These are phyloP conservation scores for Lindgomyces ingoldianus DNA, from an alignment of 495 filamentous ascomycete genomes.

Conservation along the genomic window DNA sequence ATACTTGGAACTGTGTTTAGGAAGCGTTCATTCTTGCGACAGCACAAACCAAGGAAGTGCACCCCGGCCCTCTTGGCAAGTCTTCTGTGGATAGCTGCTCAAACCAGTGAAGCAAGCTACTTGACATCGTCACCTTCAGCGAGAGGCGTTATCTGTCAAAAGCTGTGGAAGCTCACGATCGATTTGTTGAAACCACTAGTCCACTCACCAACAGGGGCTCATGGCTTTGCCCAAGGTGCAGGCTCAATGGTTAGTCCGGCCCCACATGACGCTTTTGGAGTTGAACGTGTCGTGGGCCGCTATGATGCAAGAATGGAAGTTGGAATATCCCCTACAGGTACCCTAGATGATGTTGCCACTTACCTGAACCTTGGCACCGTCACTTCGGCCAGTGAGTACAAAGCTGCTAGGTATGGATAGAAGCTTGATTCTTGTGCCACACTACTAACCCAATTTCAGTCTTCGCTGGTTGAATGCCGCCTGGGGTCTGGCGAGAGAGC, in stretches of 20 bases:
- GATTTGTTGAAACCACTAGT: constrained; percentile 39
- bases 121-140: constrained; percentile 40
- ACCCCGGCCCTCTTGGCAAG: constrained; percentile 46
- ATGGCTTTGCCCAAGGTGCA: constrained; percentile 27
- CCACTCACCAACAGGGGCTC: constrained; percentile 20
- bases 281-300: constrained; percentile 19
- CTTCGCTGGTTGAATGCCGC: constrained; percentile 25
- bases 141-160: constrained; percentile 37
- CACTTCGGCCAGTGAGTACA: constrained; percentile 37
- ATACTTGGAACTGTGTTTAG: constrained; percentile 47
- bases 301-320: constrained; percentile 25
- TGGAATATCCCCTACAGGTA: constrained; percentile 16
- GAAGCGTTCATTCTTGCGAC: constrained; percentile 44
- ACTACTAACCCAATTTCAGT: too few species aligned
- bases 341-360: constrained; percentile 36
- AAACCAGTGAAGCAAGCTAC: constrained; percentile 46
- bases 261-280: constrained; percentile 30
- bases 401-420: constrained; percentile 37
- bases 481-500: constrained; percentile 30
- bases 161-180: constrained; percentile 43
- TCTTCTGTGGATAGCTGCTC: constrained; percentile 49
- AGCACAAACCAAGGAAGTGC: constrained; percentile 42
- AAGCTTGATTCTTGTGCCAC: too few species aligned
- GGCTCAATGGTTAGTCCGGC: constrained; percentile 23
- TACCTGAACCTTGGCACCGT: constrained; percentile 37